Evolutionary conservation across 108 stramenopile genomes (phyloP), one percentile per base, ranked within the genome.

Genomic region (Fragilariopsis cylindrus): DNA sequence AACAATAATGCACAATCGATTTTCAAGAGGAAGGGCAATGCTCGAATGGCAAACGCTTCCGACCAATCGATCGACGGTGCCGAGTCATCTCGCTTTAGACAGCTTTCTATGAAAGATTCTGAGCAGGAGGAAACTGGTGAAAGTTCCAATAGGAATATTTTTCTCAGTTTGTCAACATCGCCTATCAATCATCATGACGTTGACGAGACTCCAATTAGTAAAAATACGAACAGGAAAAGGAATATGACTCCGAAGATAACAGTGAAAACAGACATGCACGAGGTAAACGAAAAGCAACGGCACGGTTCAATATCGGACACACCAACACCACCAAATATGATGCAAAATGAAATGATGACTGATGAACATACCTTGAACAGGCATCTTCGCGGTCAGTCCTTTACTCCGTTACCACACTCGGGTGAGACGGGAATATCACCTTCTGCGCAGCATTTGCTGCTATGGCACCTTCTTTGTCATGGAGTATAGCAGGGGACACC

Each of bases 381-480:
- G 19, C 89, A 94, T 69, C 80, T 94, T 43, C 76, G 91, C 3
- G 90, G 90, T 11, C 93, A 94, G 73, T 78, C 89, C 4, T 94
- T 94, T 70, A 94, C 93, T 9, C 93, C 93, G 15, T 52, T 94
- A 54, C 85, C 87, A 50, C 85, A 88, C 54, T 66, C 85, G 39
- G 57, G 65, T 40, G 79, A 84, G 49, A 76, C 41, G 52, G 82
- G 77, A 60, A 52, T 77, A 5, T 77, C 77, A 7, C 76, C 75
- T 45, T 70, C 77, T 11, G 82, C 86, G 82, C 73, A 15, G 77
- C 73, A 40, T 81, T 81, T 46, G 16, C 56, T 12, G 65, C 78
- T 13, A 79, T 90, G 11, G 74, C 78, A 45, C 87, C 85, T 53
- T 83, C 86, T 41, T 72, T 94, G 19, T 90, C 89, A 6, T 95